Evolutionary conservation across 2,329 filamentous ascomycete species (phyloP).

Genomic region (Tolypocladium nubicola): DNA sequence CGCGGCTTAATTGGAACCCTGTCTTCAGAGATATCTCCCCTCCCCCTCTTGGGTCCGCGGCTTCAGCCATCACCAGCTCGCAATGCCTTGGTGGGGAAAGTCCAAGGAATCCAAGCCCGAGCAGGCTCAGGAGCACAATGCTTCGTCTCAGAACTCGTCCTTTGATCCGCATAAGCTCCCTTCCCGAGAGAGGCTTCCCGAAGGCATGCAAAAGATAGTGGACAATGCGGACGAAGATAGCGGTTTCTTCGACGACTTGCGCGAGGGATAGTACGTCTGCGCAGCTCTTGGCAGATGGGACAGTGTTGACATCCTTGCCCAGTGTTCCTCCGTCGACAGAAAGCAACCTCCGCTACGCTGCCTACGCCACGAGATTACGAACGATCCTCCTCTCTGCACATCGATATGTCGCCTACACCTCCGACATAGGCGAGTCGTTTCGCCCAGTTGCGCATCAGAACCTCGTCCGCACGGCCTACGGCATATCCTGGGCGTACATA

Average conservation of each 20-base stretch:
- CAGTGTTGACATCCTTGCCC: conserved; percentile 6
- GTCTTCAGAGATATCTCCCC: background rate
- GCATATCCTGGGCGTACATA: conserved; percentile 85
- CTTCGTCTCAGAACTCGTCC: conserved; percentile 12
- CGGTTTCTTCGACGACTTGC: conserved; percentile 65
- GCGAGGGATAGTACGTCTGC: conserved; percentile 63
- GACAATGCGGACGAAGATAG: conserved; percentile 53
- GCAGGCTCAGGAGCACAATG: conserved; percentile 13
- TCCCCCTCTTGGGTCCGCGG: background rate
- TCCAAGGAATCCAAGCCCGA: conserved; percentile 22
- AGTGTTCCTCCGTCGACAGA: conserved; percentile 65
- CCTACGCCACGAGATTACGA: conserved; percentile 74
- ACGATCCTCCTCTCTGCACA: conserved; percentile 86
- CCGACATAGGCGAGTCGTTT: conserved; percentile 93
- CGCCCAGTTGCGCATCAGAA: conserved; percentile 81
- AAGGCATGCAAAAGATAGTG: conserved; percentile 44
- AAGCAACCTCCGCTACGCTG: conserved; percentile 78
- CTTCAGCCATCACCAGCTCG: background rate
- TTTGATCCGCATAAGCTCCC: conserved; percentile 38
- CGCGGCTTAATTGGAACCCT: too few relatives aligned
- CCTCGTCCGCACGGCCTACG: conserved; percentile 75
- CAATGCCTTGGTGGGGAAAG: conserved; percentile 34
- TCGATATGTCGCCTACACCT: conserved; percentile 94
- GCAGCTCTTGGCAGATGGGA: conserved; percentile 6
- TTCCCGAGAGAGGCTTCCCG: conserved; percentile 39